A percentile compares a stretch with the other conserved stretches of the same genome.
These are phyloP conservation scores for Glarea lozoyensis DNA, from an alignment of 495 filamentous ascomycete species.

Conservation along the genomic window DNA sequence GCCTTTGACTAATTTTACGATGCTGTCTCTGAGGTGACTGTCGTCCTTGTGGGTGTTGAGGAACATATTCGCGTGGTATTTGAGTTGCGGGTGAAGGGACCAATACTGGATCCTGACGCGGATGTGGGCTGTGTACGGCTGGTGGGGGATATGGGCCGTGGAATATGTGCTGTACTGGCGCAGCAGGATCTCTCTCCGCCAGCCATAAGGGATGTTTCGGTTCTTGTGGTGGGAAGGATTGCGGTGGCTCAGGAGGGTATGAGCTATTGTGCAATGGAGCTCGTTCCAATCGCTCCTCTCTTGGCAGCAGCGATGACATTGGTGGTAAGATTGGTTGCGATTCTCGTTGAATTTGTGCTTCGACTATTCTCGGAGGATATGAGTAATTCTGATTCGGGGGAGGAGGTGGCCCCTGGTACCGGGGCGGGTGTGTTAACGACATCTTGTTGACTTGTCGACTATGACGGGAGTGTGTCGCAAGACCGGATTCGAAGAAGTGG, in stretches of 20 bases:
- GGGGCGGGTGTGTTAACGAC: background rate
- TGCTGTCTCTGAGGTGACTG: background rate
- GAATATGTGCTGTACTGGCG: background rate
- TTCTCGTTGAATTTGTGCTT: background rate
- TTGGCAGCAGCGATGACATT: conserved; percentile 1
- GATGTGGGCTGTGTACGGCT: background rate
- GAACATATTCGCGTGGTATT: background rate
- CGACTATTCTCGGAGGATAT: background rate
- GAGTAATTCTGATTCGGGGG: background rate
- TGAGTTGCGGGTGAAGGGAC: background rate
- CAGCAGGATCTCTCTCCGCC: background rate
- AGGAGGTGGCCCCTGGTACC: background rate
- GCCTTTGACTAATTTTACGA: too few relatives aligned
- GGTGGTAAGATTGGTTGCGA: background rate
- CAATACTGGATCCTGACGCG: background rate
- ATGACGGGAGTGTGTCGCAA: background rate
- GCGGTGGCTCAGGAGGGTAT: background rate
- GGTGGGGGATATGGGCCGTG: background rate
- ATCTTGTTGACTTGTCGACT: background rate
- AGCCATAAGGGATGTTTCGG: background rate
- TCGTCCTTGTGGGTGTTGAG: background rate
- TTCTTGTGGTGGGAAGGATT: background rate
- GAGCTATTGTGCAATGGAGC: background rate
- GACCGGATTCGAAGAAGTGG: background rate
- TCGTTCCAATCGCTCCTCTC: background rate